Evolutionary conservation across 78 protist genomes (phyloP).

Genomic region (Capsaspora owczarzaki): DNA sequence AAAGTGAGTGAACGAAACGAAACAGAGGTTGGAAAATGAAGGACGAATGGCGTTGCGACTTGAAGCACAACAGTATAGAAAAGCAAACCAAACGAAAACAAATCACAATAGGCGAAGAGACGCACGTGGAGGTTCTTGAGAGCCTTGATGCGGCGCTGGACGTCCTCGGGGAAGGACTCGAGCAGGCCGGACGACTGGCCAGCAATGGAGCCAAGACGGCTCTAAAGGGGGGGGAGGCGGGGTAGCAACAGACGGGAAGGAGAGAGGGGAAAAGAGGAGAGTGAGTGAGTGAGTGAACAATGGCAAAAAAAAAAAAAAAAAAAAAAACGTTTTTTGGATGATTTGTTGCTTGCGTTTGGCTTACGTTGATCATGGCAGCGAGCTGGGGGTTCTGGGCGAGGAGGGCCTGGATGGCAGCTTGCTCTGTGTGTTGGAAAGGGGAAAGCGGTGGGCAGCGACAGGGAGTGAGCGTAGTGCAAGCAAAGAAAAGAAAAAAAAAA

Average conservation of each 20-base stretch:
- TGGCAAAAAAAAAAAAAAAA: no score
- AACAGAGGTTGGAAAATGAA: no score
- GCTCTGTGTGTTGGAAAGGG: neutral
- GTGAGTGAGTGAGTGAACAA: neutral
- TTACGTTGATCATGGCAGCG: neutral
- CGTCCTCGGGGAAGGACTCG: neutral
- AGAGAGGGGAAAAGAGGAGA: neutral
- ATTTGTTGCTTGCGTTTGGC: neutral
- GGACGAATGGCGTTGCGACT: no score
- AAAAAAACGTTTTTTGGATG: neutral
- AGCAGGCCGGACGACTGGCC: neutral
- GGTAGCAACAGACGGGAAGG: neutral
- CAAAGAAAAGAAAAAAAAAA: neutral
- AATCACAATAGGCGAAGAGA: neutral
- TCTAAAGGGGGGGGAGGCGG: neutral
- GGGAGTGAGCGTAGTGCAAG: neutral
- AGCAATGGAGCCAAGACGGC: neutral
- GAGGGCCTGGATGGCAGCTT: neutral
- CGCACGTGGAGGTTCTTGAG: conserved; percentile 1
- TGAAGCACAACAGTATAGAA: no score
- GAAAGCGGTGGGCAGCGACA: neutral
- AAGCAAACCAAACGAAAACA: no score
- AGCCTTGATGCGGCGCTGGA: conserved; percentile 17
- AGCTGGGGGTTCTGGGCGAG: neutral
- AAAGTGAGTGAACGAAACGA: neutral